phyloP scores from a whole-genome alignment of 305 asterid species.

The Caryopteris hybrid region DNA sequence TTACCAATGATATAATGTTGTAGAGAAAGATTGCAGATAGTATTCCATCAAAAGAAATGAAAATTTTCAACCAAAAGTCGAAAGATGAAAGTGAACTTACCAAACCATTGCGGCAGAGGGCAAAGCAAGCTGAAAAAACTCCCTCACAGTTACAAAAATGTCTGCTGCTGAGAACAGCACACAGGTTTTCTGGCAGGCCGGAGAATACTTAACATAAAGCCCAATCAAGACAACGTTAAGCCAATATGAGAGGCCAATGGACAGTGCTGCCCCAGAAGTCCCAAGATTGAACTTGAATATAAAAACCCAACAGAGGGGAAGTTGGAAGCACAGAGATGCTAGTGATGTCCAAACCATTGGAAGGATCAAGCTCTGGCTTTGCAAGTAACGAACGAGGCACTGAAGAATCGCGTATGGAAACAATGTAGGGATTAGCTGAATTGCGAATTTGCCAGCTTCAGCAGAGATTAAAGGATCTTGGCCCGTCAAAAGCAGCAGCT shows the following conservation, averaged over 20 bases:
- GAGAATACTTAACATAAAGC: slow-evolving; percentile 41
- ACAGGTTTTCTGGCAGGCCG: slow-evolving; percentile 38
- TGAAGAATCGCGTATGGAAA: slow-evolving; percentile 50
- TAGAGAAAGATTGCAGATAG: no score
- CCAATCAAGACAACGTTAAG: slow-evolving; percentile 35
- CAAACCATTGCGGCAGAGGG: slow-evolving; percentile 67
- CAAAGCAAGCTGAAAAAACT: slow-evolving; percentile 46
- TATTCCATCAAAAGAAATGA: no score
- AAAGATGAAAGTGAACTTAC: slow-evolving; percentile 20
- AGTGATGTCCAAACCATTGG: slow-evolving; percentile 50
- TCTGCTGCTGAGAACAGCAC: slow-evolving; percentile 23
- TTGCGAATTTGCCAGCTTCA: slow-evolving; percentile 51
- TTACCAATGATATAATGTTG: background rate
- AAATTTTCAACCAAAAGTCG: background rate
- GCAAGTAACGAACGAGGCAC: slow-evolving; percentile 48
- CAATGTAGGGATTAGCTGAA: slow-evolving; percentile 45
- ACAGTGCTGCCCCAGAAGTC: slow-evolving; percentile 49
- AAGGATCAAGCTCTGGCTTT: slow-evolving; percentile 46
- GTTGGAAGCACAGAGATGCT: slow-evolving; percentile 39
- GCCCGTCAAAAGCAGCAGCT: slow-evolving; percentile 37
- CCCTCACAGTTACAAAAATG: slow-evolving; percentile 24
- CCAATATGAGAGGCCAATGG: slow-evolving; percentile 53
- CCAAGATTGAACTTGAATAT: slow-evolving; percentile 42
- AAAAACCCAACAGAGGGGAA: slow-evolving; percentile 52
- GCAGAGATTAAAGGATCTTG: slow-evolving; percentile 56